Percentiles rank a stretch among this genome's conserved stretches.
Evolutionary conservation across 202 grass and related monocot species (phyloP).

Genomic region (Brachypodium distachyon): DNA sequence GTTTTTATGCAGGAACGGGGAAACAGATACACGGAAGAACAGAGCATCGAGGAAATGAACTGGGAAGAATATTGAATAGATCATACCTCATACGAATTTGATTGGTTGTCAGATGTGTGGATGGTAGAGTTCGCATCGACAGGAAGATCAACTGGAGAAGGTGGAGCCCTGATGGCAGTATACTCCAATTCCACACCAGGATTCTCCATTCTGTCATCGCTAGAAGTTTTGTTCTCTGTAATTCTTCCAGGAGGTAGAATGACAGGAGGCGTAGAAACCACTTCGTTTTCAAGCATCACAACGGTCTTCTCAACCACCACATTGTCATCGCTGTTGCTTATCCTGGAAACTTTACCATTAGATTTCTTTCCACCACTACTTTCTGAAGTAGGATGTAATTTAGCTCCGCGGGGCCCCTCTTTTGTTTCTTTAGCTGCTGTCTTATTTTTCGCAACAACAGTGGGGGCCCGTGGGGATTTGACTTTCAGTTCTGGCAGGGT

Average conservation of each 20-base stretch:
- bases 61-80: conserved; percentile 7
- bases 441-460: conserved; percentile 13
- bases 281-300: conserved; percentile 71
- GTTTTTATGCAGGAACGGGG: not conserved
- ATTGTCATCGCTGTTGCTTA: conserved; percentile 35
- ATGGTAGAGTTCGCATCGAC: conserved; percentile 19
- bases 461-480: conserved; percentile 38
- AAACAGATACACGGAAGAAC: not conserved
- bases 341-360: conserved; percentile 15
- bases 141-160: conserved; percentile 44
- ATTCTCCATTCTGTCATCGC: conserved; percentile 29
- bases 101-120: conserved; percentile 20
- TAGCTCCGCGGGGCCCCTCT: conserved; percentile 14
- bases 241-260: conserved; percentile 11
- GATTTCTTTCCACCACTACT: conserved; percentile 22
- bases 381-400: conserved; percentile 25
- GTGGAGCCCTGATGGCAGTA: conserved; percentile 45
- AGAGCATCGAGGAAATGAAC: not conserved
- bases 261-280: conserved; percentile 34
- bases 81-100: conserved; percentile 49
- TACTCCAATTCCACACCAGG: conserved; percentile 27
- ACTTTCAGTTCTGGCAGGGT: conserved; percentile 74
- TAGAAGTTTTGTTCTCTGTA: conserved; percentile 23
- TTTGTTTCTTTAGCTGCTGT: conserved; percentile 24
- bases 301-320: conserved; percentile 81